Evolutionary conservation across 176 grass and related monocot species (phyloP), one percentile per base, ranked within the genome.

Genomic region (Carex parvula): DNA sequence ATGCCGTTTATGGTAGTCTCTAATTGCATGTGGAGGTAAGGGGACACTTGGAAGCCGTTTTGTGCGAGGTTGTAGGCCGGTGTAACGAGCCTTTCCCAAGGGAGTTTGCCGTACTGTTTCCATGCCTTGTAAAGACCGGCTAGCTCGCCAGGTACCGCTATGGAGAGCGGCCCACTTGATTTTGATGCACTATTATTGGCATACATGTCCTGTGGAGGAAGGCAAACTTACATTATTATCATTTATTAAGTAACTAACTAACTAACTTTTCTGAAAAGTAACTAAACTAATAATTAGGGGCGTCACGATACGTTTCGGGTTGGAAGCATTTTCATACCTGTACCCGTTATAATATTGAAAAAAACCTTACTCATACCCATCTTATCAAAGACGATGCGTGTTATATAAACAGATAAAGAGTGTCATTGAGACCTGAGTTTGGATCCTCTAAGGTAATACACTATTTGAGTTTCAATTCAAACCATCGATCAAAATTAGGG

Each of bases 1-100:
- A 98, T 85, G 52, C 89, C 92, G 16, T 75, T 80, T 58, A 79
- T 69, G 22, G 91, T 89, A 24, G 44, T 88, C 78, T 90, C 80
- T 89, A 98, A 88, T 83, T 98, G 95, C 79, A 90, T 88, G 14
- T 79, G 83, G 15, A 98, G 92, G 58, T 98, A 98, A 14, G 88
- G 95, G 5, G 92, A 94, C 37, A 98, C 24, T 60, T 1, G 64
- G 80, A 98, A 98, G 41, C 88, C 95, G 55, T 65, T 79, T 64
- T 44, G 5, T 6, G 95, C 95, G 5, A 98, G 65, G 21, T 83
- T 71, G 39, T 87, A 90, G 1, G 95, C 79, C 5, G 95, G 92
- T 39, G 58, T 61, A 24, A 98, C 86, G 57, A 98, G 84, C 3
- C 76, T 84, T 62, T 67, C 81, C 95, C 95, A 98, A 14, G 92